These are phyloP conservation scores for Coniochaeta sp. DNA, from an alignment of 2,329 filamentous ascomycete genomes.

Conservation along the genomic window DNA sequence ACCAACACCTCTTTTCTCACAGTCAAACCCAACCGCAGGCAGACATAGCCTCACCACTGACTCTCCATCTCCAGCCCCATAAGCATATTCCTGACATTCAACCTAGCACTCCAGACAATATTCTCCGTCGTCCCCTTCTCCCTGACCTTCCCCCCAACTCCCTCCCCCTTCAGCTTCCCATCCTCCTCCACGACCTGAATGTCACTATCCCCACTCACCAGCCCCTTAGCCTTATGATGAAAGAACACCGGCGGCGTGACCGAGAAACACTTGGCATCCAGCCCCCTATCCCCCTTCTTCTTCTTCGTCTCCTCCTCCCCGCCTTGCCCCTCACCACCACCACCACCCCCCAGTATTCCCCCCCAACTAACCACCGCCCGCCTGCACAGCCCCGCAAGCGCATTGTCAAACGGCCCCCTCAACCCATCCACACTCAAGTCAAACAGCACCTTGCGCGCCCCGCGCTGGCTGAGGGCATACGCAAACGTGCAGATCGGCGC, in stretches of 20 bases:
- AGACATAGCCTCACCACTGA: constrained; percentile 11
- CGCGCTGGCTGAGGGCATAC: constrained; percentile 18
- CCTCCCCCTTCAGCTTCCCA: constrained; percentile 5
- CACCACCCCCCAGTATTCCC: background rate
- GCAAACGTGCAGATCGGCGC: constrained; percentile 29
- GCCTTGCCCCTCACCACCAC: background rate
- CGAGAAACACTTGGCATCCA: constrained; percentile 19
- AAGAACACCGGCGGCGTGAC: constrained; percentile 26
- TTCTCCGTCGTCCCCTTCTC: constrained; percentile 23
- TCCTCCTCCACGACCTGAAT: constrained; percentile 15
- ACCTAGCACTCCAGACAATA: constrained; percentile 21
- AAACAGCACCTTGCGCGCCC: constrained; percentile 21
- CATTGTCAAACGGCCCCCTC: constrained; percentile 23
- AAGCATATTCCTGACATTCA: constrained; percentile 22
- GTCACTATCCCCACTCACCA: constrained; percentile 21
- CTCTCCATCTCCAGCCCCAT: constrained; percentile 16
- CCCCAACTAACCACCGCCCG: constrained; percentile 16
- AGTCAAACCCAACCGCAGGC: background rate
- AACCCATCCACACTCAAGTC: constrained; percentile 25
- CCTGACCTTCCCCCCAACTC: constrained; percentile 8
- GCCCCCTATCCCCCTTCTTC: constrained; percentile 3
- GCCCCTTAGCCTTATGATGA: constrained; percentile 21
- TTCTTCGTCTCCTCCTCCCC: background rate
- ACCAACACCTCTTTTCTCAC: background rate
- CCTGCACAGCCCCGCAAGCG: constrained; percentile 27